phyloP scores from a whole-genome alignment of 352 stramenopile genomes.

The Pythium rishiriense region DNA sequence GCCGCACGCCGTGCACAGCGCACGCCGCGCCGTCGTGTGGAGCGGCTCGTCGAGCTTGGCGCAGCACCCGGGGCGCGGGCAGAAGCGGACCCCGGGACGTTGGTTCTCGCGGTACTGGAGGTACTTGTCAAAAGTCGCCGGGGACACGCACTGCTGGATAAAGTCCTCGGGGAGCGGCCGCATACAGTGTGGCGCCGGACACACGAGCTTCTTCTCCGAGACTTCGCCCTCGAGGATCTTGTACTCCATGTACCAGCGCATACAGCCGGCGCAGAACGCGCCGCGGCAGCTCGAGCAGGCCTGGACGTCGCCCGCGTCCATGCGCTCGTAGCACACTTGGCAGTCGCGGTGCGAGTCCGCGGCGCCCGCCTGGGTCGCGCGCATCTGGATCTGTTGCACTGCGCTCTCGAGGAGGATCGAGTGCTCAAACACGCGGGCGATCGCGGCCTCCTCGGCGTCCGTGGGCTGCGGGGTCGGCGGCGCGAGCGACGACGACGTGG shows the following conservation, averaged over 20 bases:
- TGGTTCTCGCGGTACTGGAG: slow-evolving; percentile 66
- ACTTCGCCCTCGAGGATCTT: slow-evolving; percentile 80
- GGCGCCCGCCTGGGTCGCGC: not conserved
- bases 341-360: slow-evolving; percentile 36
- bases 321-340: slow-evolving; percentile 75
- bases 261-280: slow-evolving; percentile 62
- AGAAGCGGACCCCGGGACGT: slow-evolving; percentile 67
- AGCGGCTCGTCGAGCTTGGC: slow-evolving; percentile 57
- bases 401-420: slow-evolving; percentile 18
- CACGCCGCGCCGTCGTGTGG: slow-evolving; percentile 42
- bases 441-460: not conserved
- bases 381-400: not conserved
- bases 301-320: slow-evolving; percentile 47
- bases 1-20: slow-evolving; percentile 47
- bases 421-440: slow-evolving; percentile 2
- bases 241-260: slow-evolving; percentile 71
- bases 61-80: slow-evolving; percentile 62
- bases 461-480: slow-evolving; percentile 2
- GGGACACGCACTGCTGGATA: slow-evolving; percentile 52
- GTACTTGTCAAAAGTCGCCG: slow-evolving; percentile 62
- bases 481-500: slow-evolving; percentile 34
- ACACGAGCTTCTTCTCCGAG: slow-evolving; percentile 72
- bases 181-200: slow-evolving; percentile 57
- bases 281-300: slow-evolving; percentile 44
- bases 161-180: slow-evolving; percentile 48